Conservation (phyloP, 1,284 basidiomycete species). For the Cerioporus squamosus region DNA sequence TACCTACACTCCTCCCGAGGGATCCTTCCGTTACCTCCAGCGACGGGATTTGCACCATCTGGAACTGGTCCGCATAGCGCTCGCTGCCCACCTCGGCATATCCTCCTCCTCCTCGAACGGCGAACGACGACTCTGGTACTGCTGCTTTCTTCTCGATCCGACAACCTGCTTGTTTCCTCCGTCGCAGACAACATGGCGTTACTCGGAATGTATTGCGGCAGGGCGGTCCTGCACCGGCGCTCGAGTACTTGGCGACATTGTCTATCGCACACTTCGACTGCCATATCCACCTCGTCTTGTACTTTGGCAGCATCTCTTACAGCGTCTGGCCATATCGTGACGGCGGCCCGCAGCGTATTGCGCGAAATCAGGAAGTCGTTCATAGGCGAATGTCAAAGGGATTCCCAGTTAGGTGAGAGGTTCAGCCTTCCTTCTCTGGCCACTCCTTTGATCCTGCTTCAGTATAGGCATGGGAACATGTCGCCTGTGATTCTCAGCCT, state of each 20-base stretch:
- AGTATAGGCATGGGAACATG: conserved; percentile 10
- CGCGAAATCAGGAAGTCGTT: conserved; percentile 1
- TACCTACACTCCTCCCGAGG: no score
- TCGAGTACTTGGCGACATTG: conserved; percentile 11
- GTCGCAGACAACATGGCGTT: no score
- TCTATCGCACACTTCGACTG: conserved; percentile 8
- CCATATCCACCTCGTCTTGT: conserved; percentile 2
- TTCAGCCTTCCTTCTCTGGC: conserved; percentile 14
- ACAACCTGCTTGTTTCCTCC: not conserved
- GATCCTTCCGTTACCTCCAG: no score
- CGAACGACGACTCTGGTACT: not conserved
- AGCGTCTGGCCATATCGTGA: not conserved
- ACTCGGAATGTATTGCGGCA: no score
- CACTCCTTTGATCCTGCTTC: conserved; percentile 19
- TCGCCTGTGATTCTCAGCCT: conserved; percentile 6
- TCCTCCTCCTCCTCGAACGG: not conserved
- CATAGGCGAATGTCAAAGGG: conserved; percentile 9
- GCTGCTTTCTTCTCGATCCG: conserved; percentile 1
- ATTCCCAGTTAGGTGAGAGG: conserved; percentile 1
- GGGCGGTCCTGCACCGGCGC: no score
- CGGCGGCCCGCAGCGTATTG: no score
- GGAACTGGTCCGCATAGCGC: no score
- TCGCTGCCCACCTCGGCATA: not conserved
- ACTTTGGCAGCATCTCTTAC: not conserved
- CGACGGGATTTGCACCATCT: no score